Base-by-base conservation (phyloP, 305 asterid species). In the Nicotiana rustica region DNA sequence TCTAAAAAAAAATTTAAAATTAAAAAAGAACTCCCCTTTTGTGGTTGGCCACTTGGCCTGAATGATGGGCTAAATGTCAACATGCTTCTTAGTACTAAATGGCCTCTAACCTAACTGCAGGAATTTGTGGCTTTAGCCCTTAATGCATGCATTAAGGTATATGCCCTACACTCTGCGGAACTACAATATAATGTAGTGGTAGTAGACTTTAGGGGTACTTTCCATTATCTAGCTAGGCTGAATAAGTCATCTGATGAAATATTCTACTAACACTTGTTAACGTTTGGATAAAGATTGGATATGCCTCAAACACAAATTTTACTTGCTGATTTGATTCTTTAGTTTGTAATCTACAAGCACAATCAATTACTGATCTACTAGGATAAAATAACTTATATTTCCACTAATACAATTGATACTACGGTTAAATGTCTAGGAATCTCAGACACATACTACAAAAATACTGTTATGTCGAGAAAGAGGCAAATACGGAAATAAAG, bases 181-280 rank as follows among this genome's bases (percentile, higher is more conserved):
- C 62, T 73, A 49, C 61, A 19, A 21, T 49, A 21, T 47, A 3
- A 8, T 8, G 52, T 44, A 44, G 52, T 44, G 52, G 25, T 47
- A 6, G 41, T 73, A 73, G 62, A 25, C 14, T 73, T 21, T 21
- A 71, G 25, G n/a, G 78, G 21, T 19, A 71, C 19, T 21, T 47
- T 29, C 44, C 65, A 75, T 19, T 17, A 52, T 61, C 62, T 73
- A 73, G 61, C 47, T 75, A 73, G 44, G 79, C 64, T 75, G 10
- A 21, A 10, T 47, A 52, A 52, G 62, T 47, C 31, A 15, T 52
- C 12, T 52, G 65, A 52, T 75, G 65, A 21, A 52, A 29, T 14
- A 75, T 52, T 75, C 80, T 75, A 52, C 47, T 36, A 29, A 75
- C 65, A 36, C 17, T 6, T 36, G 29, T 68, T 68, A 68, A 66